A percentile compares a stretch with the other conserved stretches of the same genome.
Conservation (phyloP, 2,329 filamentous ascomycete genomes). For the Nemania sp. region DNA sequence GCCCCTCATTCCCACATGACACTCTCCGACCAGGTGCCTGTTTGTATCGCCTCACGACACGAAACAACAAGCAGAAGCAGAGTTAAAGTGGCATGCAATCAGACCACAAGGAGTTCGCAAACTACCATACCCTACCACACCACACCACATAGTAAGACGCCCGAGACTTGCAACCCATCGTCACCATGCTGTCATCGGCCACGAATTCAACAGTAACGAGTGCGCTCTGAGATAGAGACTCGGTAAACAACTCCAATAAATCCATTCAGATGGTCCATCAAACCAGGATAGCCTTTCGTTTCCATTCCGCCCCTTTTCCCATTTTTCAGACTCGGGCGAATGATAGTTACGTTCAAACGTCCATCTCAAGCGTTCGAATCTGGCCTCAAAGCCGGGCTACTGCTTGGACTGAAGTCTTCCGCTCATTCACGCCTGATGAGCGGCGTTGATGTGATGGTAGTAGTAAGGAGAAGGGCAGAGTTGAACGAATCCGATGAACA, state of each 20-base stretch:
- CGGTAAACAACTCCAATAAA: too few species aligned
- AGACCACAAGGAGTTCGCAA: neutral
- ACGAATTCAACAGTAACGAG: constrained; percentile 7
- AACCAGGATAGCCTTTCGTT: too few species aligned
- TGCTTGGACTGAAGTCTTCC: constrained; percentile 34
- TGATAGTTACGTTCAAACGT: neutral
- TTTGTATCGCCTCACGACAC: neutral
- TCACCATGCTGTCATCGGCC: constrained; percentile 17
- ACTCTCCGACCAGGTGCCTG: neutral
- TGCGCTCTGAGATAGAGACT: too few species aligned
- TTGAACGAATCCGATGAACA: neutral
- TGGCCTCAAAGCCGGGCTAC: constrained; percentile 32
- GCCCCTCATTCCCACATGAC: too few species aligned
- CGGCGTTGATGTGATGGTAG: constrained; percentile 35
- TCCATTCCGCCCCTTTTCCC: too few species aligned
- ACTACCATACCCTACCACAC: neutral
- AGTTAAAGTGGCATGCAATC: neutral
- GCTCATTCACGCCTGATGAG: constrained; percentile 36
- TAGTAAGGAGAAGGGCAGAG: constrained; percentile 32
- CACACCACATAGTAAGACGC: neutral
- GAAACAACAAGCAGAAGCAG: neutral
- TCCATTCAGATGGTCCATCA: too few species aligned
- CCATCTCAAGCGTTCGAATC: constrained; percentile 20
- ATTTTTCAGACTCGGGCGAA: too few species aligned
- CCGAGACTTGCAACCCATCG: neutral